Conservation (phyloP, 495 filamentous ascomycete species). For the Glarea lozoyensis region DNA sequence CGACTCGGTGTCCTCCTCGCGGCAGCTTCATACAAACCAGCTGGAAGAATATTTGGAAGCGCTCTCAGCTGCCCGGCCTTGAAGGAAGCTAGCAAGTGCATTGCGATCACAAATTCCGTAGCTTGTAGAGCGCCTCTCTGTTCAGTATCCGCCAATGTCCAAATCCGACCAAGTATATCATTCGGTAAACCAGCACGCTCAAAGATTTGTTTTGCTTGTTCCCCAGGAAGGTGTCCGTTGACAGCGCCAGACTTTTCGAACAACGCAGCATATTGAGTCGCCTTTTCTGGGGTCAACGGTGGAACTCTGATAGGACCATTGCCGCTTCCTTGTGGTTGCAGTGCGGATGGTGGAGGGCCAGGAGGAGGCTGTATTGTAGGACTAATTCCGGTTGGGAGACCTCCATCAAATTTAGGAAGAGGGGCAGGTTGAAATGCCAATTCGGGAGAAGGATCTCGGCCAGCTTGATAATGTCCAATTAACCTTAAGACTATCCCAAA, state of each 20-base stretch:
- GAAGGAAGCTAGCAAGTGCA: constrained; percentile 90
- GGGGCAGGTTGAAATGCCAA: constrained; percentile 65
- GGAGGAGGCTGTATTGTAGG: constrained; percentile 31
- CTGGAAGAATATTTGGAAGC: constrained; percentile 73
- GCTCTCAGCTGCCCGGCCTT: constrained; percentile 73
- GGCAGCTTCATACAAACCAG: constrained; percentile 86
- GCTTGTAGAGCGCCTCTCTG: constrained; percentile 80
- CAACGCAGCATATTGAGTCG: constrained; percentile 70
- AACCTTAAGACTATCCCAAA: constrained; percentile 87
- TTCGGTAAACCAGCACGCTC: constrained; percentile 86
- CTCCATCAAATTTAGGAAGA: constrained; percentile 77
- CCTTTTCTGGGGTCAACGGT: constrained; percentile 80
- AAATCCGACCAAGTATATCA: constrained; percentile 84
- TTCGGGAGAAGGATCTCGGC: constrained; percentile 69
- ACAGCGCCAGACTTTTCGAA: constrained; percentile 81
- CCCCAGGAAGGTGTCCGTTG: constrained; percentile 78
- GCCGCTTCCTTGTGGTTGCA: constrained; percentile 58
- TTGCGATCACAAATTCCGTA: constrained; percentile 95
- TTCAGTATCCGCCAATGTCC: constrained; percentile 88
- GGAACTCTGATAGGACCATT: constrained; percentile 76
- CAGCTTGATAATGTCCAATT: constrained; percentile 91
- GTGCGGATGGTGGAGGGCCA: constrained; percentile 42
- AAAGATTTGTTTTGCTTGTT: constrained; percentile 88
- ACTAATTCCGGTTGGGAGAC: constrained; percentile 27
- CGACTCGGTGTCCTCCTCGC: constrained; percentile 53